These are phyloP conservation scores for Trichoderma hamatum DNA, from an alignment of 2,329 filamentous ascomycete genomes.

Conservation along the genomic window DNA sequence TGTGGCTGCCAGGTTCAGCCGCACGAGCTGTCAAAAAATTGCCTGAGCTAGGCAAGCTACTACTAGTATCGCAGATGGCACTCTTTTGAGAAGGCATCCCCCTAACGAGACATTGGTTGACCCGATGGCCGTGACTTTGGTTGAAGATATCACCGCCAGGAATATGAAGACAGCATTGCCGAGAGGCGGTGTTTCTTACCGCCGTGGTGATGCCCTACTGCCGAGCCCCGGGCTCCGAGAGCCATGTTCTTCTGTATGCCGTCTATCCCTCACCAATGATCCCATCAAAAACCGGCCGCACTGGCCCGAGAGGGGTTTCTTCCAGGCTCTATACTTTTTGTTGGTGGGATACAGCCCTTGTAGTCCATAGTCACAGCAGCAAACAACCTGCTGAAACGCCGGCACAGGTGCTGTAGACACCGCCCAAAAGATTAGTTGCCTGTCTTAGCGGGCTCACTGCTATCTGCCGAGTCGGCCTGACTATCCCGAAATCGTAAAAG, in stretches of 20 bases:
- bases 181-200: neutral
- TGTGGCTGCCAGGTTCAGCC: neutral
- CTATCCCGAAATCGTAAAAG: neutral
- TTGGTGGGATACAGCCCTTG: neutral
- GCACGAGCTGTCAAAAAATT: neutral
- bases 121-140: neutral
- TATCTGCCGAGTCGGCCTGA: neutral
- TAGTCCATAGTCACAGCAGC: neutral
- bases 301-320: neutral
- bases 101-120: neutral
- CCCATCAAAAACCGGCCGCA: neutral
- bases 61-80: neutral
- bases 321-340: neutral
- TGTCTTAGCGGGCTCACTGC: neutral
- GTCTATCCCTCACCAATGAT: neutral
- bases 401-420: neutral
- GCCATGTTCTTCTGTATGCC: neutral
- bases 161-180: neutral
- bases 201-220: neutral
- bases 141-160: neutral
- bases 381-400: neutral
- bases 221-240: neutral
- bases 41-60: neutral
- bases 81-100: neutral
- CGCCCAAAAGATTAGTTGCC: neutral